Evolutionary conservation across 129 eudicot species (phyloP).

Genomic region (Solidago caesia): DNA sequence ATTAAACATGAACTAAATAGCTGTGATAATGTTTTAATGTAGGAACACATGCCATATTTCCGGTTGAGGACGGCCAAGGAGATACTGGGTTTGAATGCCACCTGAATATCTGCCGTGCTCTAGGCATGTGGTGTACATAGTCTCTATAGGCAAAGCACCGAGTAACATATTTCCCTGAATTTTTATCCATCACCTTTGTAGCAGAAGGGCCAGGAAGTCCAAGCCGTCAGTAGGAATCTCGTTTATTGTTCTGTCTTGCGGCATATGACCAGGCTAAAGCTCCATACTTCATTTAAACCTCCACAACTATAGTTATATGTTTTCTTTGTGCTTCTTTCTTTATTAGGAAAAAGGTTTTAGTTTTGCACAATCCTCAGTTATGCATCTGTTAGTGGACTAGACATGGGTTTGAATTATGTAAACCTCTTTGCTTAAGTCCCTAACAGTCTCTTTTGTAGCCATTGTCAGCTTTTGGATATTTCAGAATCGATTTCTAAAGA

Average conservation of each 20-base stretch:
- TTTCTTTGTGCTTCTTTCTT: not conserved
- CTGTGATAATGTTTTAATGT: slow-evolving; percentile 19
- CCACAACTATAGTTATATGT: slow-evolving; percentile 6
- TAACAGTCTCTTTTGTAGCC: slow-evolving; percentile 9
- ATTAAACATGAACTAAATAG: not conserved
- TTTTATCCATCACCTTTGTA: not conserved
- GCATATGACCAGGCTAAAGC: slow-evolving; percentile 4
- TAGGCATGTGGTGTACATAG: slow-evolving; percentile 29
- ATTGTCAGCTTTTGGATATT: slow-evolving; percentile 2
- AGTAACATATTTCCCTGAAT: slow-evolving; percentile 8
- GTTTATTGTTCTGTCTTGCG: not conserved
- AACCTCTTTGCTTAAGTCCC: slow-evolving; percentile 6
- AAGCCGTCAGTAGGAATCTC: not conserved
- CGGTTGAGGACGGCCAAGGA: slow-evolving; percentile 82
- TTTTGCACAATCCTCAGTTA: not conserved
- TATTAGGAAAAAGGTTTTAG: slow-evolving; percentile 4
- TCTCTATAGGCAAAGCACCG: slow-evolving; percentile 13
- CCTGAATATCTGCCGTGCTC: slow-evolving; percentile 25
- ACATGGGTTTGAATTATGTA: slow-evolving; percentile 9
- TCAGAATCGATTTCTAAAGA: not conserved
- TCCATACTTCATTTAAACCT: not conserved
- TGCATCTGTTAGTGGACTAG: not conserved
- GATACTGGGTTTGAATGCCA: slow-evolving; percentile 64
- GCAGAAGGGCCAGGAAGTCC: not conserved
- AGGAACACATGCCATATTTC: slow-evolving; percentile 91